phyloP scores from a whole-genome alignment of 2,329 filamentous ascomycete genomes.

The Teratosphaeria viscida region DNA sequence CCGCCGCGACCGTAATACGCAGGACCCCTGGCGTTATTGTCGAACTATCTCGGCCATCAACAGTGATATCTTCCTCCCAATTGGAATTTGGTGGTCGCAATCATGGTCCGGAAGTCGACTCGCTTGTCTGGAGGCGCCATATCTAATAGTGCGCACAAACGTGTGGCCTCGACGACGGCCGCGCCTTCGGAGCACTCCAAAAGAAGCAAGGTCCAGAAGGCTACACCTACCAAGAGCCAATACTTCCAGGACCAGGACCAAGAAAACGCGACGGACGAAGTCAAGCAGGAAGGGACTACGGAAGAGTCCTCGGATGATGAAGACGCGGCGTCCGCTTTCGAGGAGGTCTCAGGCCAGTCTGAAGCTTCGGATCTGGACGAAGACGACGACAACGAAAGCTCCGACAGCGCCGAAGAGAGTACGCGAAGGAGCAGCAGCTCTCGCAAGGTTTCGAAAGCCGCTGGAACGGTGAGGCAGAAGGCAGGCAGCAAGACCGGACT shows the following conservation, averaged over 20 bases:
- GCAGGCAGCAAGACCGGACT: constrained; percentile 46
- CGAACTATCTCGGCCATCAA: too few relatives aligned
- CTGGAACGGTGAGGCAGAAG: constrained; percentile 10
- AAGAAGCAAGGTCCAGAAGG: constrained; percentile 13
- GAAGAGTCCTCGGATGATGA: constrained; percentile 8
- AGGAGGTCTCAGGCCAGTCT: constrained; percentile 9
- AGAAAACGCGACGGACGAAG: constrained; percentile 4
- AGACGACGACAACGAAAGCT: constrained; percentile 21
- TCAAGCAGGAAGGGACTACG: constrained; percentile 24
- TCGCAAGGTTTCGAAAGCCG: not conserved
- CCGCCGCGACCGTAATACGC: not conserved
- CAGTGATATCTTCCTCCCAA: not conserved
- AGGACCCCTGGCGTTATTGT: too few relatives aligned
- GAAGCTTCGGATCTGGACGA: constrained; percentile 25
- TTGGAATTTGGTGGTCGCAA: not conserved
- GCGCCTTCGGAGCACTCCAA: constrained; percentile 7
- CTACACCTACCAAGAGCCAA: constrained; percentile 40
- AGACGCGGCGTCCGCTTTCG: not conserved
- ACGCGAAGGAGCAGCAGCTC: constrained; percentile 21
- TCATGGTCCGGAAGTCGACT: constrained; percentile 19
- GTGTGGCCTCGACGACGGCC: constrained; percentile 13
- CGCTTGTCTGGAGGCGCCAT: constrained; percentile 10
- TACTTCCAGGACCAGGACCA: constrained; percentile 31
- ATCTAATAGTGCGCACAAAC: constrained; percentile 14
- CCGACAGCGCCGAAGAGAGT: constrained; percentile 26